Percentiles rank a stretch among this genome's conserved stretches.
phyloP scores from a whole-genome alignment of 208 protist species.

The Leishmania tarentolae region DNA sequence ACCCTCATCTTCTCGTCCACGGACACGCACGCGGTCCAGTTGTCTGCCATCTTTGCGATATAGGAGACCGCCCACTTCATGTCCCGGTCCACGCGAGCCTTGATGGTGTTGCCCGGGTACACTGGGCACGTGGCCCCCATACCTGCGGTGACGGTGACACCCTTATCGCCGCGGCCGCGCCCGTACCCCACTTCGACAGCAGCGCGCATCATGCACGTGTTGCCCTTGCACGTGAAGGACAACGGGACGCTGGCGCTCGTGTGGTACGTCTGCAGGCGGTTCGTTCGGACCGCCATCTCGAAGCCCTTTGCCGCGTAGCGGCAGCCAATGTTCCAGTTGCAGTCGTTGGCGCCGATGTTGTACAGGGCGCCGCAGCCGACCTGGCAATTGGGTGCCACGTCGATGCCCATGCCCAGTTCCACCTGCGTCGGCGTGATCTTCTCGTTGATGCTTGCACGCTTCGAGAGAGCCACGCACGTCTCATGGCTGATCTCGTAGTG shows the following conservation, averaged over 20 bases:
- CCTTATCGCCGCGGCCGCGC: conserved; percentile 17
- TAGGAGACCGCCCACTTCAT: conserved; percentile 67
- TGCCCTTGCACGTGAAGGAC: conserved; percentile 33
- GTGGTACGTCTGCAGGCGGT: conserved; percentile 48
- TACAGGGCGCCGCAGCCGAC: conserved; percentile 68
- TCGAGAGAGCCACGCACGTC: conserved; percentile 38
- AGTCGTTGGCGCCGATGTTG: conserved; percentile 50
- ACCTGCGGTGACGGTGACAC: conserved; percentile 40
- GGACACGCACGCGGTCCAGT: conserved; percentile 69
- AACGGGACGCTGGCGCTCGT: conserved; percentile 54
- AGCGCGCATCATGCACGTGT: conserved; percentile 37
- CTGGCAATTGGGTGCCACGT: conserved; percentile 55
- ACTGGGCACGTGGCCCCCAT: conserved; percentile 57
- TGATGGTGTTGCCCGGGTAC: conserved; percentile 68
- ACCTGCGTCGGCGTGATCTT: conserved; percentile 61
- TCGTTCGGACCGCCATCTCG: conserved; percentile 57
- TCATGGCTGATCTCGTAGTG: conserved; percentile 56
- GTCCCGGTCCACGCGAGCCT: conserved; percentile 63
- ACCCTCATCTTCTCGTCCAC: conserved; percentile 64
- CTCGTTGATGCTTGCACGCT: conserved; percentile 61
- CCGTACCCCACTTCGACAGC: conserved; percentile 57
- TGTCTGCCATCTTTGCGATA: conserved; percentile 64
- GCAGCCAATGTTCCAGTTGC: conserved; percentile 69
- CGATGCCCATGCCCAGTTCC: conserved; percentile 62
- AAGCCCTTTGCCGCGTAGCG: conserved; percentile 49